Conservation (phyloP, 768 basidiomycete genomes). For the Rhodotorula toruloides region DNA sequence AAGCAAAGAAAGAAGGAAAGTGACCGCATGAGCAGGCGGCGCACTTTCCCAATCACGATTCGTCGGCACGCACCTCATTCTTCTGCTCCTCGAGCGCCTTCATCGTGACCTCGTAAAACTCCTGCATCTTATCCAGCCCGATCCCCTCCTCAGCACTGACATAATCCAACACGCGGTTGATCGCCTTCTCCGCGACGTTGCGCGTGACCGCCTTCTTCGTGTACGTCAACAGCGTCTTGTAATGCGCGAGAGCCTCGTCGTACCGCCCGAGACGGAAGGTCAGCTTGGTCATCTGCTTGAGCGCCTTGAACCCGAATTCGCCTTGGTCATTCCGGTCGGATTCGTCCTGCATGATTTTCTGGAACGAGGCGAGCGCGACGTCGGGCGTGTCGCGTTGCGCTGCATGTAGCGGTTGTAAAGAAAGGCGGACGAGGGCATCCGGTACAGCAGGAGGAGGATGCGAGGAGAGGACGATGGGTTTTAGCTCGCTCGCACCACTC, state of each 20-base stretch:
- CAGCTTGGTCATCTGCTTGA: constrained; percentile 95
- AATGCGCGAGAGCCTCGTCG: constrained; percentile 75
- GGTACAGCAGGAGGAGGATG: constrained; percentile 49
- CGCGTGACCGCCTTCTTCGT: constrained; percentile 92
- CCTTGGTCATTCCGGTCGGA: constrained; percentile 92
- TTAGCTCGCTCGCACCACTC: not conserved
- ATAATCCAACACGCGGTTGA: constrained; percentile 96
- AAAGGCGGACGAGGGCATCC: constrained; percentile 37
- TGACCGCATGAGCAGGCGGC: not conserved
- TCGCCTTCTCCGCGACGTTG: constrained; percentile 96
- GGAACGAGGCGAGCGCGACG: constrained; percentile 82
- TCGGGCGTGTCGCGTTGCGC: constrained; percentile 67
- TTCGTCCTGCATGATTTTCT: constrained; percentile 80
- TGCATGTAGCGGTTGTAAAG: not conserved
- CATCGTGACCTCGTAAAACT: constrained; percentile 91
- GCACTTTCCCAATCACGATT: no score
- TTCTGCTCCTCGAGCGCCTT: constrained; percentile 84
- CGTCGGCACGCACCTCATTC: constrained; percentile 67
- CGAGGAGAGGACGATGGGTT: not conserved
- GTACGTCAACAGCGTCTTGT: constrained; percentile 78
- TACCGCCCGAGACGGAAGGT: constrained; percentile 73
- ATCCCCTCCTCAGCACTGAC: constrained; percentile 52
- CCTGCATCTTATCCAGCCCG: constrained; percentile 75
- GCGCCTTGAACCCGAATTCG: constrained; percentile 79
- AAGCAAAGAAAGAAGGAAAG: not conserved